Evolutionary conservation across 768 basidiomycete species (phyloP).

Genomic region (Grammothele lineata): DNA sequence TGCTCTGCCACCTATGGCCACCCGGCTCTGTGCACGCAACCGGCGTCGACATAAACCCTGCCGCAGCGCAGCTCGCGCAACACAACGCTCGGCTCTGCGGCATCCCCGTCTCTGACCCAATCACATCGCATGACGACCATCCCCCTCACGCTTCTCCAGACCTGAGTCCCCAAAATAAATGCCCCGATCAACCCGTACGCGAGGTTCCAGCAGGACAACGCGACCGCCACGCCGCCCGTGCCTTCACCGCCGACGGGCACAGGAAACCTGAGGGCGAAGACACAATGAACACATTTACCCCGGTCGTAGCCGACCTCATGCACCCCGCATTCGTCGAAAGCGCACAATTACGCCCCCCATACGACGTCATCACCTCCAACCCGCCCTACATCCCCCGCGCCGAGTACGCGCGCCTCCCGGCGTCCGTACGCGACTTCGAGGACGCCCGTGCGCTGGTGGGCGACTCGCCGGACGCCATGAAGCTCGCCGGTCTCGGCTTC

Average conservation of each 20-base stretch:
- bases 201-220: not conserved
- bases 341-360: slow-evolving; percentile 34
- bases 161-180: not conserved
- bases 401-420: slow-evolving; percentile 59
- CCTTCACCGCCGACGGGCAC: too few relatives aligned
- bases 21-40: slow-evolving; percentile 48
- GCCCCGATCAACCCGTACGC: slow-evolving; percentile 3
- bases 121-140: too few relatives aligned
- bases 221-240: too few relatives aligned
- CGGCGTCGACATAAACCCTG: slow-evolving; percentile 65
- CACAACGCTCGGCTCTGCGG: slow-evolving; percentile 38
- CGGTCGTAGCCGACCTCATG: slow-evolving; percentile 42
- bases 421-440: slow-evolving; percentile 75
- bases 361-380: slow-evolving; percentile 80
- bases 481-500: not conserved
- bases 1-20: slow-evolving; percentile 68
- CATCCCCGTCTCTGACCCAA: slow-evolving; percentile 1
- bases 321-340: slow-evolving; percentile 22
- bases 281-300: slow-evolving; percentile 32
- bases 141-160: not conserved
- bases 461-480: slow-evolving; percentile 32
- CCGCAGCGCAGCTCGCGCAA: slow-evolving; percentile 47
- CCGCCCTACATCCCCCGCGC: slow-evolving; percentile 78
- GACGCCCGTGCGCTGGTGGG: slow-evolving; percentile 80
- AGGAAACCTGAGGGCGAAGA: not conserved